Base-by-base conservation (phyloP, 495 filamentous ascomycete species). In the Halenospora varia region DNA sequence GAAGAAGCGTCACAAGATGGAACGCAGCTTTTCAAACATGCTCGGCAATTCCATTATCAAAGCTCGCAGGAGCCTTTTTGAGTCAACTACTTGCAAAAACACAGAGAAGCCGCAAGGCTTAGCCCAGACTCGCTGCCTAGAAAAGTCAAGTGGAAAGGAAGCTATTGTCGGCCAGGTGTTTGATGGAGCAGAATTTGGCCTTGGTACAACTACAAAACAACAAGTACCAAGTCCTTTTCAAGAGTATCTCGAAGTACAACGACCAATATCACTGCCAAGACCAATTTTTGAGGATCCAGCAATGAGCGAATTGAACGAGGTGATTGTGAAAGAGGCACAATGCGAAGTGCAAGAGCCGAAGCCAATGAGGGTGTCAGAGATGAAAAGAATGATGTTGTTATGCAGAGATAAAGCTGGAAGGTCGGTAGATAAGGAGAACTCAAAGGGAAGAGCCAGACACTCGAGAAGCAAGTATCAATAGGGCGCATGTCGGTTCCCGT, bases 341-440 rank as follows among this genome's bases (percentile, higher is more conserved):
- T 71, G 68, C 49, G 50, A 54, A 15, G 48, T 75, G 55, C 51
- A 56, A 50, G 68, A 75, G 50, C 73, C 71, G 10, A 59, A 66
- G 40, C 72, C 71, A 29, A 15, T 65, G 46, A 63, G 68, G 49
- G 56, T 66, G 50, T 17, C 66, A 51, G 66, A 73, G 44, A 62
- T 73, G 62, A 61, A 62, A 25, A 70, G 62, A 55, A 63, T 75
- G 54, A 70, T 68, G 55, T 55, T 61, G 26, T 62, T 67, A 40
- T 64, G 41, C 23, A 59, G 56, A 62, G 57, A 53, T 25, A 48
- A 49, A 26, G 58, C 48, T 13, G 54, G 53, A 24, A 44, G 22
- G 19, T 26, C 51, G 10, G 48, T 59, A 64, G 50, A 57, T 63
- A 49, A 56, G 22, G 58, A 61, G 29, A 57, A 48, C 29, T 20